phyloP scores from a whole-genome alignment of 148 eudicot genomes.

The Drosera capensis region DNA sequence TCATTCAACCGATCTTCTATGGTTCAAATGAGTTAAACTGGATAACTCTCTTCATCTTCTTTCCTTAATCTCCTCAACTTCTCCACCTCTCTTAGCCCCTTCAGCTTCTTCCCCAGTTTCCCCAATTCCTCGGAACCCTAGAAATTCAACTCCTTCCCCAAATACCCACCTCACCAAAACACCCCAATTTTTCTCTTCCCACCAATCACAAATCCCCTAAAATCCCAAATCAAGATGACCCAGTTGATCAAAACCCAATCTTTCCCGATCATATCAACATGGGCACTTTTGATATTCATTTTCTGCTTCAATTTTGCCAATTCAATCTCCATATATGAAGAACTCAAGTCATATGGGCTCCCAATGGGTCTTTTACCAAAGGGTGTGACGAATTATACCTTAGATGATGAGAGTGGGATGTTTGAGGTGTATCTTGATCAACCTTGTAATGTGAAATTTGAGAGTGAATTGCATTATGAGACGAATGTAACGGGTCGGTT shows the following conservation, averaged over 20 bases:
- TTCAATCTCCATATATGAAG: conserved; percentile 40
- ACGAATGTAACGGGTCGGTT: conserved; percentile 44
- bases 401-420: conserved; percentile 25
- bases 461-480: conserved; percentile 60
- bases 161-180: too few species aligned
- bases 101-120: too few species aligned
- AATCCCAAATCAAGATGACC: neutral
- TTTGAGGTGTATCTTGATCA: conserved; percentile 48
- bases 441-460: conserved; percentile 60
- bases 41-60: too few species aligned
- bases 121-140: too few species aligned
- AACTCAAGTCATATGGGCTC: conserved; percentile 28
- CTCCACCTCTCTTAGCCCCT: too few species aligned
- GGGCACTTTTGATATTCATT: neutral
- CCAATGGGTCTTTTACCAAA: conserved; percentile 77
- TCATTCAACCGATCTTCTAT: too few species aligned
- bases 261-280: conserved; percentile 3
- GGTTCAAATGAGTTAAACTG: too few species aligned
- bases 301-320: conserved; percentile 2
- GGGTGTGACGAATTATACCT: conserved; percentile 31
- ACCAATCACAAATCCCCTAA: neutral
- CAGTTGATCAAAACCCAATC: conserved; percentile 1
- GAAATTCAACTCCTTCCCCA: too few species aligned
- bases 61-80: too few species aligned
- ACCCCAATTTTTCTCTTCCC: neutral